Evolutionary conservation across 192 early-diverging fungal species (phyloP), one percentile per base, ranked within the genome.

Genomic region (Mortierella antarctica): DNA sequence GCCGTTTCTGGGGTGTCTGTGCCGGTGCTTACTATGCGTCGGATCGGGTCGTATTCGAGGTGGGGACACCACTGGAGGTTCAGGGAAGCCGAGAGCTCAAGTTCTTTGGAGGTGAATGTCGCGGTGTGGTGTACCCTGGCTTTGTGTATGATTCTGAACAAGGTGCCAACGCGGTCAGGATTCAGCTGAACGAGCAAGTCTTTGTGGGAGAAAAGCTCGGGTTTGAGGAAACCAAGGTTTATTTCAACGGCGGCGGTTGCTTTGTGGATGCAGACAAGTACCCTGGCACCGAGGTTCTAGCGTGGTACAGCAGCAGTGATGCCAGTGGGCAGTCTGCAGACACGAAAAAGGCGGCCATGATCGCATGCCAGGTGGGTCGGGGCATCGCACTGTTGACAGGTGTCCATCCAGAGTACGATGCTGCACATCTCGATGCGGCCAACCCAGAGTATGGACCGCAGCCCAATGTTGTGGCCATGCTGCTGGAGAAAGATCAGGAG

Each of bases 1-100:
- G 98, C 5, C 83, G 87, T 31, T 99, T 96, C 82, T 85, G 96
- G 18, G 97, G 98, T 46, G 94, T 95, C 6, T 97, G 97, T 50
- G 88, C 86, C 6, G 77, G 77, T 11, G 77, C 70, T 0, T 97
- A 97, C 78, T 98, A 95, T 83, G 96, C 88, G 17, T 86, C 86
- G 45, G 81, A 79, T 8, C 75, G 82, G 23, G 91, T 95, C 46
- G 92, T 93, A 73, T 97, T 98, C 86, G 93, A 97, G 83, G 74
- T 87, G 1, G 92, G 89, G 5, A 80, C 83, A 20, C 58, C 62
- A 6, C 78, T 92, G 63, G 88, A 93, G 65, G 93, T 98, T 13
- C 73, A 86, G 40, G 96, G 95, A 7, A 65, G 84, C 13, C 86
- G 96, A 23, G 92, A 94, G 61, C 84, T 98, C 49, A 86, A 73